Percentiles rank a stretch among this genome's conserved stretches.
Evolutionary conservation across 164 flowering plant species (phyloP).

Genomic region (Tinospora cordifolia): DNA sequence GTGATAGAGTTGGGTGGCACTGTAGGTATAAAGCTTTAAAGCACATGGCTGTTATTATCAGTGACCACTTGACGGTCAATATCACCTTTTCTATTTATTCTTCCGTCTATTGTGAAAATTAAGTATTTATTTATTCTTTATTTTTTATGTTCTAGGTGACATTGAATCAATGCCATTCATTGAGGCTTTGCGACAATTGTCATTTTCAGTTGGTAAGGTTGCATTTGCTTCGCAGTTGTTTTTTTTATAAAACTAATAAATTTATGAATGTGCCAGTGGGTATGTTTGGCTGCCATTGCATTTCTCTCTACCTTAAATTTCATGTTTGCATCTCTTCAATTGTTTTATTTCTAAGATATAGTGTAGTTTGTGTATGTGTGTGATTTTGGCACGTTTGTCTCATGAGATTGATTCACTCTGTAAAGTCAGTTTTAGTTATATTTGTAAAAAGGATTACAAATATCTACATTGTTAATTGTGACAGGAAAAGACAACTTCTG

Average conservation of each 20-base stretch:
- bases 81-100: not conserved
- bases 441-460: too few species aligned
- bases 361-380: too few species aligned
- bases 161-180: constrained; percentile 99
- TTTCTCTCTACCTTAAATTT: not conserved
- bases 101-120: not conserved
- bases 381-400: too few species aligned
- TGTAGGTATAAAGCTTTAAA: constrained; percentile 49
- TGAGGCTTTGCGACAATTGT: constrained; percentile 89
- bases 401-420: too few species aligned
- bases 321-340: too few species aligned
- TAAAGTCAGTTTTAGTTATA: too few species aligned
- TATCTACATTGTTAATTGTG: constrained; percentile 5
- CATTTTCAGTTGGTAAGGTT: constrained; percentile 76
- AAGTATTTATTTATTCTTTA: too few species aligned
- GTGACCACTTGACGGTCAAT: not conserved
- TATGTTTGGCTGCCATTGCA: not conserved
- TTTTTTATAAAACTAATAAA: too few species aligned
- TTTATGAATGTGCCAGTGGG: too few species aligned
- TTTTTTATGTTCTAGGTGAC: constrained; percentile 50
- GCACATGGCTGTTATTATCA: not conserved
- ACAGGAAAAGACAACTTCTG: constrained; percentile 86
- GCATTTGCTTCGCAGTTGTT: not conserved
- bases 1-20: constrained; percentile 98
- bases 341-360: too few species aligned